Base-by-base conservation (phyloP, 805 yeast species). In the Barnettozyma wickerhamii region DNA sequence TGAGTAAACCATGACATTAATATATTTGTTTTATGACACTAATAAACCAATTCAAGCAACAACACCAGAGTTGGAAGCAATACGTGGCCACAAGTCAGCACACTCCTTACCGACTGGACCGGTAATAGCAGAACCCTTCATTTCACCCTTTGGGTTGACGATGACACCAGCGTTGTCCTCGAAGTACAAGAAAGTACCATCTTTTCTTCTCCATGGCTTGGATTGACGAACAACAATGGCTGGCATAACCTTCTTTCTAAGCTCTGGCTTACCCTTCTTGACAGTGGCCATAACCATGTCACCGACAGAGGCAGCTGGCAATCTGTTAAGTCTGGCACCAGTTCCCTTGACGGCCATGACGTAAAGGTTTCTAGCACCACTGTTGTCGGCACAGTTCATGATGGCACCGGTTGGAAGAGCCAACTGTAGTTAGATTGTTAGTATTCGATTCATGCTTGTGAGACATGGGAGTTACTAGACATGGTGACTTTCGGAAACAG, bases 21-120 rank as follows among this genome's bases (percentile, higher is more conserved):
- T 46, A 47, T n/a, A 36, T 37, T 47, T 45, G 40, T 39, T 50
- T 51, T 50, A 41, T 42, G 38, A 51, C 37, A 80, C 90, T 93
- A 72, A 90, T 99, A 74, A 41, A 41, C 40, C 41, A 37, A 19
- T 64, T 81, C 90, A 93, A 72, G 90, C 99, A 74, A 93, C 99
- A 72, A 93, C 99, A 88, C 99, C 99, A 65, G 99, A 93, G 91
- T 88, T 88, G 62, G 97, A 89, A 69, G 99, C 98, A 79, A 93
- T 93, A 81, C 99, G 88, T 74, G 99, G 99, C 99, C 99, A 93
- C 74, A 93, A 85, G 72, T 93, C 99, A 72, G 99, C 99, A 82
- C 99, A 95, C 81, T 93, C 99, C 80, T 93, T 93, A 74, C 97
- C 98, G 69, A 93, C 99, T 68, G 99, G 99, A 75, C 99, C 99